Base-by-base conservation (phyloP, 176 grass and related monocot species). In the Hordeum marinum region DNA sequence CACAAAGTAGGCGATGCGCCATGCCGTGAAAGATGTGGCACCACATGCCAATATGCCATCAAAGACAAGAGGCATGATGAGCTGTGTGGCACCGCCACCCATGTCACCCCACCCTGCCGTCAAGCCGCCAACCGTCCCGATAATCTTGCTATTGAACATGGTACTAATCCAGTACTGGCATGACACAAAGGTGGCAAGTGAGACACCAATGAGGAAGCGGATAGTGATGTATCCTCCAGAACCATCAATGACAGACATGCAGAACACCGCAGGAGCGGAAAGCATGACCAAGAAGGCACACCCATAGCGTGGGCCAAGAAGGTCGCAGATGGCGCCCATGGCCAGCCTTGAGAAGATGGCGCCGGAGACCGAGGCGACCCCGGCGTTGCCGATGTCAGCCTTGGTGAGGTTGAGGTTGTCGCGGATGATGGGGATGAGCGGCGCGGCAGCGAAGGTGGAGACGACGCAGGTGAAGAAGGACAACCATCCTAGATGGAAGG, bases 81-180 rank as follows among this genome's bases (percentile, higher is more conserved):
- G 91, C n/a, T 98, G 95, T 52, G 95, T 98, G n/a, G 95, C 93
- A 18, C 95, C 92, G 20, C 95, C 95, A 48, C 95, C 93, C 92
- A 98, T 95, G 87, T 98, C 89, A 1, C 92, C 95, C 95, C 95
- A 98, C 0, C 95, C 95, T 1, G 92, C 87, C 0, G 95, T 91
- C 4, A 94, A 82, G 15, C 89, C 95, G 18, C 94, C 94, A 2
- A 90, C 93, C 1, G 84, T 35, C 6, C 91, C 95, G 25, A 98
- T 90, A 77, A 98, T 98, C 95, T 90, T 90, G 82, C 71, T 74
- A 10, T 74, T 74, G 71, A 74, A 74, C 95, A 98, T 98, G 37
- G 95, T 98, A 71, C 93, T 95, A 80, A 91, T 89, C 92, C 92
- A 98, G 27, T 95, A 98, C 76, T 98, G 95, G 76, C 92, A 98